These are phyloP conservation scores for Physcomitrium patens DNA, from an alignment of 225 moss, liverwort and hornwort genomes.

Conservation along the genomic window DNA sequence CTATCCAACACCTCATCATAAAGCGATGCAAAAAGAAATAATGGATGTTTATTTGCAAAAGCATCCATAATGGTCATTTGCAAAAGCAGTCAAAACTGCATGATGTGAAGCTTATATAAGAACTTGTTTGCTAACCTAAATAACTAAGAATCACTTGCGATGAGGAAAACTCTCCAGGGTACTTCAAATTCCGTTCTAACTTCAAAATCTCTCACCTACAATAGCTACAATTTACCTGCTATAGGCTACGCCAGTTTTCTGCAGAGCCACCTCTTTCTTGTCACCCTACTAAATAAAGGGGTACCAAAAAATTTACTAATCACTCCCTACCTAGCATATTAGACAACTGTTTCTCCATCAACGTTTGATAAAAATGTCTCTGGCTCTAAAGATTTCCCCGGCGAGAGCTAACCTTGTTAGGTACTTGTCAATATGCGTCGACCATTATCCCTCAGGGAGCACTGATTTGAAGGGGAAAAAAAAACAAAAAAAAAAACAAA, in stretches of 20 bases:
- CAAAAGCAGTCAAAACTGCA: too few relatives aligned
- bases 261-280: constrained; percentile 27
- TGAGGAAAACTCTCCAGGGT: neutral
- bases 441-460: constrained; percentile 28
- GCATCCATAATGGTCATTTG: too few relatives aligned
- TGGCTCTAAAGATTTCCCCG: constrained; percentile 43
- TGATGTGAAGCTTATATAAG: too few relatives aligned
- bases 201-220: constrained; percentile 27
- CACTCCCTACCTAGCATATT: constrained; percentile 28
- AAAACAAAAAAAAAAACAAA: constrained; percentile 23
- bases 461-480: constrained; percentile 22
- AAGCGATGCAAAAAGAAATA: too few relatives aligned
- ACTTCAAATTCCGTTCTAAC: neutral
- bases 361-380: constrained; percentile 18
- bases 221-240: constrained; percentile 13
- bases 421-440: constrained; percentile 12
- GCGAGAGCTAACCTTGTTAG: constrained; percentile 8
- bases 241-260: constrained; percentile 26
- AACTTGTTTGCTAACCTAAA: too few relatives aligned
- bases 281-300: constrained; percentile 24
- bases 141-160: too few relatives aligned
- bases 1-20: too few relatives aligned
- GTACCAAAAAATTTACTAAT: constrained; percentile 37
- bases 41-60: too few relatives aligned
- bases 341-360: constrained; percentile 18